Evolutionary conservation across 805 yeast genomes (phyloP), one percentile per base, ranked within the genome.

Genomic region (Candida schatavii): DNA sequence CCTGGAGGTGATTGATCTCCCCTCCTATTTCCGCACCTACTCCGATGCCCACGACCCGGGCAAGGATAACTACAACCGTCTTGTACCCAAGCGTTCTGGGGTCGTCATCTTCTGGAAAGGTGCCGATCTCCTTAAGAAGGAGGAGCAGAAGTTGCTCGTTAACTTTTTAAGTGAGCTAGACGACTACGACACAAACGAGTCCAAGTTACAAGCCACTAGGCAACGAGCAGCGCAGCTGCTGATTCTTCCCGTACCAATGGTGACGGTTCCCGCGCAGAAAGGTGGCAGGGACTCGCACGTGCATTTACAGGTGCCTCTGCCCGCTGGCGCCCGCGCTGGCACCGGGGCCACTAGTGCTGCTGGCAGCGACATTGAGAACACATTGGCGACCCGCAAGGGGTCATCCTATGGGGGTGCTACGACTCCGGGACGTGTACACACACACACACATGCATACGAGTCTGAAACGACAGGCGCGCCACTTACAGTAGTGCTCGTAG

Each of bases 141-240:
- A 14, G 10, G 42, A 45, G 26, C 61, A 57, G 26, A 47, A 40
- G 29, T 41, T 41, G 34, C 37, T 61, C 11, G 50, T 52, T 14
- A 33, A 42, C n/a, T 41, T 57, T 4, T 25, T 59, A 4, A 46
- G 53, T 27, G 44, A 53, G 35, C 17, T 61, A 6, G 57, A 56
- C 35, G 49, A 47, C 23, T 59, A 45, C 40, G 58, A 59, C 34
- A 55, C 55, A 5, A 50, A 50, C 29, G 35, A 37, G 30, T 42
- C 39, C 25, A 19, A 28, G 14, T 14, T 22, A 23, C 13, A 35
- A 28, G 10, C 13, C 10, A 13, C 10, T 7, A 7, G 19, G 34
- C 17, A 30, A 14, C 7, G 13, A 11, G 11, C 11, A 11, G 10
- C 11, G 7, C 27, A 23, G 27, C n/a, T n/a, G n/a, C n/a, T n/a